Base-by-base conservation (phyloP, 805 yeast species). In the Candida ipomoeae region DNA sequence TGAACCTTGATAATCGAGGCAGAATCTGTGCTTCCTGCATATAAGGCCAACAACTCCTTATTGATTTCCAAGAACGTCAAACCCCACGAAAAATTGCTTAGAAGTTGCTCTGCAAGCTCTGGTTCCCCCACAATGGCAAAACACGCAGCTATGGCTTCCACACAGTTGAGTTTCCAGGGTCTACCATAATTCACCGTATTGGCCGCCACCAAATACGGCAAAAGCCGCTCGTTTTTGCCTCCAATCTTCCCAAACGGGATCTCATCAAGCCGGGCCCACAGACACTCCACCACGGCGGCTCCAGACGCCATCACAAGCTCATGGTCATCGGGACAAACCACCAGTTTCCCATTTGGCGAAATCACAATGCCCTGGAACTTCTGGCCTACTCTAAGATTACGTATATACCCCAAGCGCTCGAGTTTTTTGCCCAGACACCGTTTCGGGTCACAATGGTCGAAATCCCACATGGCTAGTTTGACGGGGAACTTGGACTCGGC, bases 221-320 rank as follows among this genome's bases (percentile, higher is more conserved):
- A 65, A 31, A 94, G 72, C 44, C 99, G 74, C 63, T 92, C 96
- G 60, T 89, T 77, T 53, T 81, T 82, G 4, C 98, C 98, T 3
- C 98, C 98, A 51, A 94, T 90, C 62, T 87, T 89, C 53, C 78
- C 73, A 68, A 94, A 94, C 4, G 99, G 99, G n/a, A 94, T 83
- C 66, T 94, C 99, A 49, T 90, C 96, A n/a, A 94, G 66, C 49
- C 98, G 74, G 0, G 99, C 99, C 99, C 99, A 94, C 1, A 97
- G 89, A 68, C 98, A 92, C 65, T 94, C 99, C 2, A 94, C 98
- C 7, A 94, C 99, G 0, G 99, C 96, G n/a, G 90, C 94, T 35
- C 99, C 99, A 38, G 74, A 64, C 29, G 75, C 75, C 59, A 87
- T 96, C 0, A 90, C 96, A 11, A 89, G 76, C 43, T 81, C 87